A percentile compares a stretch with the other conserved stretches of the same genome.
Evolutionary conservation across 257 asterid genomes (phyloP).

Genomic region (Fraxinus cuspidata): DNA sequence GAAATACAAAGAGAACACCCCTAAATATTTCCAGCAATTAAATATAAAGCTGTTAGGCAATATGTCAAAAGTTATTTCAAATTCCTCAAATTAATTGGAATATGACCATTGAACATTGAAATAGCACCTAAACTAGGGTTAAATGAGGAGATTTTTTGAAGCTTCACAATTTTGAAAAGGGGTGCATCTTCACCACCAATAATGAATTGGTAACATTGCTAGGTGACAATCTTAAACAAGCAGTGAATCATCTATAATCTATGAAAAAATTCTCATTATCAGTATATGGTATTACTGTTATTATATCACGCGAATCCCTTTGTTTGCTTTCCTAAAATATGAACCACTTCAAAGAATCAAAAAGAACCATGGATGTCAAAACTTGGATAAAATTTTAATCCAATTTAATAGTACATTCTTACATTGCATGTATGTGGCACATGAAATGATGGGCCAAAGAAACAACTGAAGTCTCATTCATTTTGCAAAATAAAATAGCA

Average conservation of each 20-base stretch:
- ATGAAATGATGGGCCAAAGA: not conserved
- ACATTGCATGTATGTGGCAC: not conserved
- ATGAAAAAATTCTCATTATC: not conserved
- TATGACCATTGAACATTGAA: not conserved
- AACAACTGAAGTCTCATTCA: not conserved
- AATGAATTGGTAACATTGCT: conserved; percentile 13
- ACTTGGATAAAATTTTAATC: not conserved
- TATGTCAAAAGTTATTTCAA: not conserved
- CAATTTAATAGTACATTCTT: not conserved
- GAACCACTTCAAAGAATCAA: not conserved
- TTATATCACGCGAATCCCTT: not conserved
- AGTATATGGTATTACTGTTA: not conserved
- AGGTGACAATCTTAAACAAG: conserved; percentile 1
- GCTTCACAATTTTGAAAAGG: not conserved
- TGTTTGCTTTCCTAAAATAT: not conserved
- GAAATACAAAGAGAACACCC: too few species aligned
- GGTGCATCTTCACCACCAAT: not conserved
- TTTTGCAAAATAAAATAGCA: not conserved
- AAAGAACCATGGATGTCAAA: not conserved
- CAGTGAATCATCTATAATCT: not conserved
- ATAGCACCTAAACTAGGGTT: not conserved
- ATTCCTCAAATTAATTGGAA: conserved; percentile 15
- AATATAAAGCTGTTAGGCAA: conserved; percentile 3
- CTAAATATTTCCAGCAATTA: not conserved
- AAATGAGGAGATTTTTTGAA: not conserved